These are phyloP conservation scores for Carex cristatella DNA, from an alignment of 176 grass and related monocot species.

Conservation along the genomic window DNA sequence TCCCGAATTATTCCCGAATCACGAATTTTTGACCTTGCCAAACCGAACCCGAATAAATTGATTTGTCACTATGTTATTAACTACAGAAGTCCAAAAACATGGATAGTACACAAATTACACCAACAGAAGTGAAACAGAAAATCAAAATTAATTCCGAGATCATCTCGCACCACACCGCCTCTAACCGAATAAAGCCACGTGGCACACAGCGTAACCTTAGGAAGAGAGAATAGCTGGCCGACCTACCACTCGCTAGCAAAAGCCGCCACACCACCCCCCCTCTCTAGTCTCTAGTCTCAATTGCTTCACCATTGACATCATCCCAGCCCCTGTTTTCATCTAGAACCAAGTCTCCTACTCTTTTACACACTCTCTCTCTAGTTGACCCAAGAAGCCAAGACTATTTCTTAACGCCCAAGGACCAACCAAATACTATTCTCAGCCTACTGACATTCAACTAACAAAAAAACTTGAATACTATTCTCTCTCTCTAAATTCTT, in stretches of 20 bases:
- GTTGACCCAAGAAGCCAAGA: not conserved
- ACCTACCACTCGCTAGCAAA: not conserved
- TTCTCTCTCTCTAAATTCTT: not conserved
- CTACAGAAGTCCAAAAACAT: not conserved
- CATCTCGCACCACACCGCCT: not conserved
- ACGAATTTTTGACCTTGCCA: too few species aligned
- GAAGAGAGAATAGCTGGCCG: slow-evolving; percentile 8
- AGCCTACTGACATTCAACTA: not conserved
- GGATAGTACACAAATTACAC: not conserved
- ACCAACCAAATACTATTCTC: not conserved
- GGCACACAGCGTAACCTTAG: slow-evolving; percentile 2
- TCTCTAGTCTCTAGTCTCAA: too few species aligned
- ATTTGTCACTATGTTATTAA: not conserved
- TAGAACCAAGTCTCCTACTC: slow-evolving; percentile 3
- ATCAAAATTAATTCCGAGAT: not conserved
- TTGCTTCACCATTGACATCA: not conserved
- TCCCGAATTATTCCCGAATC: too few species aligned
- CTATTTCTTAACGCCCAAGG: not conserved
- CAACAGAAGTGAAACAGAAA: not conserved
- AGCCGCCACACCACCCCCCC: not conserved
- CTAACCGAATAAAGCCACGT: slow-evolving; percentile 13
- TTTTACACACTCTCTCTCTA: not conserved
- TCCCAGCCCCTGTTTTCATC: not conserved
- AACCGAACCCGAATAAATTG: too few species aligned
- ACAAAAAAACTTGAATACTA: not conserved